Percentiles rank a stretch among this genome's conserved stretches.
phyloP scores from a whole-genome alignment of 306 rosid genomes.

The Lathyrus tuberosus region DNA sequence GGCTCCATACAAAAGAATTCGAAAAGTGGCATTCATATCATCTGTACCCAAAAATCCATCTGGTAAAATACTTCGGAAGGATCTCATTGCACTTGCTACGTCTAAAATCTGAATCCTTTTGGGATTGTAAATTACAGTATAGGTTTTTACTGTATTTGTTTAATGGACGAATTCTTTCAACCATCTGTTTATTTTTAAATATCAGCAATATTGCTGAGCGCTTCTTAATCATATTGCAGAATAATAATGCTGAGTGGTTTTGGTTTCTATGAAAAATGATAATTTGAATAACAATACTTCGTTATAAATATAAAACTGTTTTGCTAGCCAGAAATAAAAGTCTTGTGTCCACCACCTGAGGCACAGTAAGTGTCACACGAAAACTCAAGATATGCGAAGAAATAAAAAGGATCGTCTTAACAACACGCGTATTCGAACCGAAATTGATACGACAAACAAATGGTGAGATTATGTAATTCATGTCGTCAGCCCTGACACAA shows the following conservation, averaged over 20 bases:
- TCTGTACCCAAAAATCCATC: conserved; percentile 88
- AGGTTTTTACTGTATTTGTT: not conserved
- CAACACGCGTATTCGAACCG: too few relatives aligned
- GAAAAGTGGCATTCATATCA: conserved; percentile 76
- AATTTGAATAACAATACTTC: not conserved
- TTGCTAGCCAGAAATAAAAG: too few relatives aligned
- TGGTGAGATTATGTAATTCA: too few relatives aligned
- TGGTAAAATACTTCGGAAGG: conserved; percentile 93
- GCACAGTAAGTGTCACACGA: too few relatives aligned
- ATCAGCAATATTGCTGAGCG: not conserved
- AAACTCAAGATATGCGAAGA: too few relatives aligned
- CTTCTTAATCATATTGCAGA: conserved; percentile 4
- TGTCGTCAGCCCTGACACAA: too few relatives aligned
- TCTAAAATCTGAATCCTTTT: conserved; percentile 58
- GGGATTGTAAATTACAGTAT: not conserved
- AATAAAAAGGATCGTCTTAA: too few relatives aligned
- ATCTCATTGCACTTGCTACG: conserved; percentile 80
- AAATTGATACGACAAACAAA: too few relatives aligned
- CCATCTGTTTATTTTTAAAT: not conserved
- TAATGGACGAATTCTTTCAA: not conserved
- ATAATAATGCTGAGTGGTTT: conserved; percentile 9
- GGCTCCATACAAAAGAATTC: conserved; percentile 85
- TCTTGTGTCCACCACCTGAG: too few relatives aligned
- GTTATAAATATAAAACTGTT: too few relatives aligned
- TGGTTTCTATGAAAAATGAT: not conserved